Evolutionary conservation across 129 eudicot species (phyloP).

Genomic region (Pittosporum tobira): DNA sequence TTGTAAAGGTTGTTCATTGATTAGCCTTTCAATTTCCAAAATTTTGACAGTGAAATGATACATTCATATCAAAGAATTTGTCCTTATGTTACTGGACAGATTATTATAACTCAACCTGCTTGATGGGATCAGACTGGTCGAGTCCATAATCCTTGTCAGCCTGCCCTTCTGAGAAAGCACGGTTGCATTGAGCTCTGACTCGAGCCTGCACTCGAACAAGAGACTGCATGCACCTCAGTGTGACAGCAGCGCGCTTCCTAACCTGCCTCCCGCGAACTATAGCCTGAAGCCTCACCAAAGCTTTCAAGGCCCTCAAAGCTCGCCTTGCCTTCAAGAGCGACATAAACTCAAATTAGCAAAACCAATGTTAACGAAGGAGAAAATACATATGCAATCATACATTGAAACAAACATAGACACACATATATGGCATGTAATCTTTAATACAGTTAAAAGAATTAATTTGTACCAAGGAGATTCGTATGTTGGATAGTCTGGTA

Average conservation of each 20-base stretch:
- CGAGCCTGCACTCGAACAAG: conserved; percentile 87
- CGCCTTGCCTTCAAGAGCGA: conserved; percentile 59
- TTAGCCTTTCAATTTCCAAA: not conserved
- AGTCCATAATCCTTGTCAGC: not conserved
- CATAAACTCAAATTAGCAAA: not conserved
- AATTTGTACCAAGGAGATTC: too few relatives aligned
- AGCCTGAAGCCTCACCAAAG: conserved; percentile 85
- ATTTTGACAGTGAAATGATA: not conserved
- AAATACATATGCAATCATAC: too few relatives aligned
- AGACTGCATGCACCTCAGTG: conserved; percentile 95
- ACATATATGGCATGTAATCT: too few relatives aligned
- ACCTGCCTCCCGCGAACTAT: conserved; percentile 86
- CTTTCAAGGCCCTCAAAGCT: conserved; percentile 79
- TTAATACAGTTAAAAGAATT: too few relatives aligned
- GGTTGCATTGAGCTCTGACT: conserved; percentile 45
- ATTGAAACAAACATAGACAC: not conserved
- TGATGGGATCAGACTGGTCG: conserved; percentile 27
- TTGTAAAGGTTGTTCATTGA: not conserved
- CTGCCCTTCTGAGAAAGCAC: conserved; percentile 24
- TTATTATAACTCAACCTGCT: conserved; percentile 54
- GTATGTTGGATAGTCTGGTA: not conserved
- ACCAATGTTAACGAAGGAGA: not conserved
- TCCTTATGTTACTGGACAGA: not conserved
- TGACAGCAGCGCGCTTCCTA: conserved; percentile 84
- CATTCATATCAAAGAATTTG: not conserved